Percentiles rank a stretch among this genome's conserved stretches.
Evolutionary conservation across 306 rosid genomes (phyloP).

Genomic region (Vachellia collinsii): DNA sequence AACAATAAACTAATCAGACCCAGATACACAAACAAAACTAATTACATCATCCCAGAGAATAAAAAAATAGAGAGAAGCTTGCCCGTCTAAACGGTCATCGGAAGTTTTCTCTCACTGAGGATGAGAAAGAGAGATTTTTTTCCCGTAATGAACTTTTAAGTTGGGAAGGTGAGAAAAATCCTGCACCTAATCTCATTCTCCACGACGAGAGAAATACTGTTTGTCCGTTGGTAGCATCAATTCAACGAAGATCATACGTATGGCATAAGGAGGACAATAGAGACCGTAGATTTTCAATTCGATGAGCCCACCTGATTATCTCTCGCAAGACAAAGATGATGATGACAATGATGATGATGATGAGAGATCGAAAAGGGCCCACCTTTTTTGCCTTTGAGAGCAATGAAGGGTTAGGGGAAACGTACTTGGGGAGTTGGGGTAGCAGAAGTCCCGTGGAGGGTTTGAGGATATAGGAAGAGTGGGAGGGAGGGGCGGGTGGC

Average conservation of each 20-base stretch:
- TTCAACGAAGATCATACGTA: constrained; percentile 40
- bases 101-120: constrained; percentile 30
- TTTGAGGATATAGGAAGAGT: background rate
- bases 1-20: constrained; percentile 32
- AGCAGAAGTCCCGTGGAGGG: background rate
- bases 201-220: constrained; percentile 2
- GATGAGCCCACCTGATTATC: background rate
- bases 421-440: constrained; percentile 32
- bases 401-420: background rate
- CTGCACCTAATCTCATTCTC: constrained; percentile 41
- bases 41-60: constrained; percentile 18
- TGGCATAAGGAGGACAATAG: constrained; percentile 24
- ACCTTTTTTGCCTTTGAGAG: background rate
- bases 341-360: background rate
- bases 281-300: constrained; percentile 42
- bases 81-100: constrained; percentile 33
- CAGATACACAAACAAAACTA: constrained; percentile 35
- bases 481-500: background rate
- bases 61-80: constrained; percentile 23
- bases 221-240: too few relatives aligned
- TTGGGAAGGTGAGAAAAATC: constrained; percentile 17
- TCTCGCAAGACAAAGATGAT: background rate
- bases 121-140: constrained; percentile 12
- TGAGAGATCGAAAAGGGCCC: background rate
- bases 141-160: constrained; percentile 13